phyloP scores from a whole-genome alignment of 148 eudicot species.

The Rhododendron ovatum region DNA sequence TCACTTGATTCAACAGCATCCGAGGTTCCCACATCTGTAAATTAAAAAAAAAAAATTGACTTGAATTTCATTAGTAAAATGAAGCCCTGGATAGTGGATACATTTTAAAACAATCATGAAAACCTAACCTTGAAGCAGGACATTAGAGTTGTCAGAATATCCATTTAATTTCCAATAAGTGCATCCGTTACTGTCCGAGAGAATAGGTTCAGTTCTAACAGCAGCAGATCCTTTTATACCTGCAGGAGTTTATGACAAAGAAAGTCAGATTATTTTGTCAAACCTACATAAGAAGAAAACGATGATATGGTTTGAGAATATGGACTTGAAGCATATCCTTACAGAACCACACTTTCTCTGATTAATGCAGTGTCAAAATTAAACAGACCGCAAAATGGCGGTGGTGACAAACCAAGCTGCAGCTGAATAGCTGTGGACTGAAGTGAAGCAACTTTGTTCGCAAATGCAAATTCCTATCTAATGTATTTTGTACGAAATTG shows the following conservation, averaged over 20 bases:
- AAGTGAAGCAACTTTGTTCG: background rate
- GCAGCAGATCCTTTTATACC: conserved; percentile 49
- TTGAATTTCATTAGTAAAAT: background rate
- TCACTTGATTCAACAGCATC: conserved; percentile 37
- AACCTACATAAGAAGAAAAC: background rate
- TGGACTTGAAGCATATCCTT: background rate
- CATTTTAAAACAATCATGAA: background rate
- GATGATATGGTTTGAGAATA: background rate
- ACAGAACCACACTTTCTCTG: background rate
- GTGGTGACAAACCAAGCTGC: background rate
- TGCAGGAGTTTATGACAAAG: conserved; percentile 14
- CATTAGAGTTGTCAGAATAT: conserved; percentile 23
- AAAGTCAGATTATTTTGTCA: background rate
- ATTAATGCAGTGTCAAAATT: background rate
- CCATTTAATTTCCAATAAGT: conserved; percentile 61
- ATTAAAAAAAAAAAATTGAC: background rate
- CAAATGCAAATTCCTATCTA: background rate
- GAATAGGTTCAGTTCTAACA: conserved; percentile 51
- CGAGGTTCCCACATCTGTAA: conserved; percentile 47
- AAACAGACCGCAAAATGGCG: background rate
- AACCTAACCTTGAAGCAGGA: conserved; percentile 63
- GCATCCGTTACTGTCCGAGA: conserved; percentile 40
- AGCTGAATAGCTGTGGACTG: background rate
- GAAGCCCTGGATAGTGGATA: conserved; percentile 1
- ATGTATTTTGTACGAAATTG: background rate